These are phyloP conservation scores for Termitomyces sp. DNA, from an alignment of 768 basidiomycete genomes.

Conservation along the genomic window DNA sequence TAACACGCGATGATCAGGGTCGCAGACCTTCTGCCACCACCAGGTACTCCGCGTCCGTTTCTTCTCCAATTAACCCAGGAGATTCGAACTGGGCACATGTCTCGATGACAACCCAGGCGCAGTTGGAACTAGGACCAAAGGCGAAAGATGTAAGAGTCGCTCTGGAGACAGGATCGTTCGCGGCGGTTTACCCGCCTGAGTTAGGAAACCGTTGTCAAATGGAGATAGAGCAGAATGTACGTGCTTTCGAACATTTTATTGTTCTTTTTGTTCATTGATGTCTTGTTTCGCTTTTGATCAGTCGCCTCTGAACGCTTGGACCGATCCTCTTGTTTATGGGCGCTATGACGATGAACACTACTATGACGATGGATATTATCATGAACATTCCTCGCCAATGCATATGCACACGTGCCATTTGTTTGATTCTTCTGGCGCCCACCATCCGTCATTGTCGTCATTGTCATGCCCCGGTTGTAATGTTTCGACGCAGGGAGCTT, in stretches of 20 bases:
- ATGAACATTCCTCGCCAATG: not conserved
- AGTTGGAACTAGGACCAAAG: not conserved
- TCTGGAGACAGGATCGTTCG: not conserved
- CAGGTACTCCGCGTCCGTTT: not conserved
- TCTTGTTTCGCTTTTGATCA: not conserved
- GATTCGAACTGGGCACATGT: not conserved
- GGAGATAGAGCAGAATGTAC: not conserved
- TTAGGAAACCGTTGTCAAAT: not conserved
- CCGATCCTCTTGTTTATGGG: not conserved
- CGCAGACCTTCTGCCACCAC: not conserved
- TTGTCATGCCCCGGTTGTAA: not conserved
- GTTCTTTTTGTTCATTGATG: not conserved
- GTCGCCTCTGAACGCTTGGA: not conserved
- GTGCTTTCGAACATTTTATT: not conserved
- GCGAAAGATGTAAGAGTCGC: conserved; percentile 1
- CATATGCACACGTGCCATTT: not conserved
- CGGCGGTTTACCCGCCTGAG: not conserved
- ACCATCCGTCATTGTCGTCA: not conserved
- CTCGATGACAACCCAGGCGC: not conserved
- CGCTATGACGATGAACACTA: not conserved
- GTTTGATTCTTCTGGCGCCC: not conserved
- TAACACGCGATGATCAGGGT: conserved; percentile 2
- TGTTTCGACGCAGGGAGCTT: not conserved
- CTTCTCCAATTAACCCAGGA: not conserved
- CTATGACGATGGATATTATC: not conserved